Percentiles rank a stretch among this genome's conserved stretches.
phyloP scores from a whole-genome alignment of 179 eudicot genomes.

The Heliamphora pulchella region DNA sequence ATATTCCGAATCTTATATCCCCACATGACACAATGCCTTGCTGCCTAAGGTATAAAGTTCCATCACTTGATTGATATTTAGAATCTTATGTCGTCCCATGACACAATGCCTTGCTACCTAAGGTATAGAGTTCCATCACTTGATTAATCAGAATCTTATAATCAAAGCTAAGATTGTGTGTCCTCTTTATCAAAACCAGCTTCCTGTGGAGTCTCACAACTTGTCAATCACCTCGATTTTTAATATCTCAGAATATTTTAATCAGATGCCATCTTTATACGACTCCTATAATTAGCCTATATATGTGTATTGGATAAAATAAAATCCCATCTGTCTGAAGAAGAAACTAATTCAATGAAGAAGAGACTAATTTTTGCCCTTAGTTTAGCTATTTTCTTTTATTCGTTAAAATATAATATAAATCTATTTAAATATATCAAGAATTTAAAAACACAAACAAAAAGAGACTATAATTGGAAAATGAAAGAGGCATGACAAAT shows the following conservation, averaged over 20 bases:
- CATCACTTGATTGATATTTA: conserved; percentile 9
- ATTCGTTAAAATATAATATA: no score
- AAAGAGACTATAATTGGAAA: no score
- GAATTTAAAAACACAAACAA: no score
- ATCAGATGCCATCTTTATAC: conserved; percentile 17
- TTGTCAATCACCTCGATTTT: conserved; percentile 16
- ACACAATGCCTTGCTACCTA: neutral
- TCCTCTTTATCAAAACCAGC: no score
- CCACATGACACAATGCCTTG: neutral
- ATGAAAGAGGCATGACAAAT: no score
- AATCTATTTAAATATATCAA: no score
- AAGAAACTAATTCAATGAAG: no score
- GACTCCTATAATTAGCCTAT: conserved; percentile 18
- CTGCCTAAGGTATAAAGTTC: conserved; percentile 3
- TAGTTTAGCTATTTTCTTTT: no score
- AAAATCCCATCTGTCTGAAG: neutral
- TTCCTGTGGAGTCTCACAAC: neutral
- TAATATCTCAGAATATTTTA: no score
- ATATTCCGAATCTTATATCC: no score
- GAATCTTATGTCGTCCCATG: no score
- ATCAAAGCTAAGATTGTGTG: neutral
- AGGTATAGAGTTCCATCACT: conserved; percentile 6
- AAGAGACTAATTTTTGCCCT: no score
- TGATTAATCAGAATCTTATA: neutral
- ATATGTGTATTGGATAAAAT: neutral